A percentile compares a stretch with the other conserved stretches of the same genome.
Evolutionary conservation across 495 filamentous ascomycete genomes (phyloP).

Genomic region (Aspergillus affinis): DNA sequence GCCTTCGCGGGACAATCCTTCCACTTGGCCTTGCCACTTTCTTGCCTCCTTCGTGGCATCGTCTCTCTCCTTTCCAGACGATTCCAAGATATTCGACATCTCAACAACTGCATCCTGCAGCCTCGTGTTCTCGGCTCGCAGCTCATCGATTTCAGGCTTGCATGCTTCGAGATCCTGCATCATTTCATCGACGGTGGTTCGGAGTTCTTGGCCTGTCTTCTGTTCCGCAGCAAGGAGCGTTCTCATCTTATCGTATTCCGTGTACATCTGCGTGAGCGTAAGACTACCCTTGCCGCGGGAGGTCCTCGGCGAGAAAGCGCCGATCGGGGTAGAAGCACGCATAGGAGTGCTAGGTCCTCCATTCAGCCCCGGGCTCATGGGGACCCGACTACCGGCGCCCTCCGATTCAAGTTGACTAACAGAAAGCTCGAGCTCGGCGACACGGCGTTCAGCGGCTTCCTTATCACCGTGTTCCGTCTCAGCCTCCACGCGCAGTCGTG

Average conservation of each 20-base stretch:
- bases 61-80: constrained; percentile 55
- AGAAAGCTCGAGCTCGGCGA: constrained; percentile 73
- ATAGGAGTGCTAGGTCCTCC: constrained; percentile 50
- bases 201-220: constrained; percentile 66
- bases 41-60: constrained; percentile 58
- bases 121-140: constrained; percentile 53
- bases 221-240: constrained; percentile 63
- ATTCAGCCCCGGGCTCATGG: constrained; percentile 55
- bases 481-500: constrained; percentile 71
- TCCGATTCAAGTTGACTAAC: constrained; percentile 66
- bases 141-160: constrained; percentile 61
- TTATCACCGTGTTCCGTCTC: constrained; percentile 78
- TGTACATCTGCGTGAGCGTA: constrained; percentile 67
- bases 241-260: constrained; percentile 62
- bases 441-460: constrained; percentile 63
- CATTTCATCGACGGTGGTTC: constrained; percentile 77
- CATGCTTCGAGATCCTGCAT: constrained; percentile 57
- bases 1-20: constrained; percentile 68
- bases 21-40: constrained; percentile 70
- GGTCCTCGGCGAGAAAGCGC: constrained; percentile 56
- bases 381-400: constrained; percentile 28
- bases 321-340: constrained; percentile 50
- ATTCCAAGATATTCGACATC: constrained; percentile 69
- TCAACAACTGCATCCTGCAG: constrained; percentile 69
- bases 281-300: constrained; percentile 57